Evolutionary conservation across 495 filamentous ascomycete species (phyloP), one percentile per base, ranked within the genome.

Genomic region (Hypoxylon cercidicola): DNA sequence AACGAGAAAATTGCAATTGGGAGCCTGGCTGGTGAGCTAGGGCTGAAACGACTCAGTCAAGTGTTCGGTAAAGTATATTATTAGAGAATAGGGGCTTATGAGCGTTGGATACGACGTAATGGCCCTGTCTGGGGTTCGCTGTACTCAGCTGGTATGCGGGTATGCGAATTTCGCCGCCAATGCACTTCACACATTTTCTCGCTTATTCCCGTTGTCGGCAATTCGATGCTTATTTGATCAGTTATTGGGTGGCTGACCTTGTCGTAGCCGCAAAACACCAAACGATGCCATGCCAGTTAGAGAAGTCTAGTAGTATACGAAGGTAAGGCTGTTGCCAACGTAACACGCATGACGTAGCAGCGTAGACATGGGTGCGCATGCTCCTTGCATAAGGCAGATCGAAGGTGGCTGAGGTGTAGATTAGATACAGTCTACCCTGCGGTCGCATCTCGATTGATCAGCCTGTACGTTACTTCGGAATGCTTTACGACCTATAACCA

Each of bases 371-470:
- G 41, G 20, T 20, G 45, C 34, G 47, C 51, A 48, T 47, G 34
- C 62, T 56, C 47, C 57, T 57, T 67, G 64, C 64, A 58, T 67
- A 23, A 67, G 57, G 64, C 57, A 67, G 52, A 67, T 67, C 64
- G 43, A 67, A 47, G 19, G 50, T 58, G 47, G 58, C 58, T 54
- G 41, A 41, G 52, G 32, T 55, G 57, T 34, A 56, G 54, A 25
- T 41, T 45, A 10, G 28, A 47, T 43, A 41, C 41, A 41, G 41
- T 49, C 25, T 21, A 18, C 28, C 40, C 55, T 53, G 54, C 25
- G 44, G 54, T 32, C 50, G 47, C 20, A 23, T 55, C 32, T 37
- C 53, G 21, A 43, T 44, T 46, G 50, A 51, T 41, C 45, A 56
- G 63, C 57, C 47, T 34, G 50, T 49, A 28, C 40, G 28, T 41